phyloP scores from a whole-genome alignment of 352 stramenopile genomes.

The Phytophthora palmivora region DNA sequence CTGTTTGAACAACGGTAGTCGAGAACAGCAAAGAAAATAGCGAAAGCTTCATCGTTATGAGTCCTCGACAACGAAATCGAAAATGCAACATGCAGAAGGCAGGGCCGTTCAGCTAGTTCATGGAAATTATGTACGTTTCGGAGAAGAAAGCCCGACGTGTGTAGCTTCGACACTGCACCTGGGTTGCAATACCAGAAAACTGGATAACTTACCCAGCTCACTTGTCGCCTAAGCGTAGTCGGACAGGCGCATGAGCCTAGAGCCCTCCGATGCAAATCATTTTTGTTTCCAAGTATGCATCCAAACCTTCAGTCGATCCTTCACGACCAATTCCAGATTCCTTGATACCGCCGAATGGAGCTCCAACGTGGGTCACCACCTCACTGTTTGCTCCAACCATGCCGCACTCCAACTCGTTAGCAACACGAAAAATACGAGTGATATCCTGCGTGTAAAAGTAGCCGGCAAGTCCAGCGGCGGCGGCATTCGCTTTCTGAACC shows the following conservation, averaged over 20 bases:
- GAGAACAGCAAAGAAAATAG: slow-evolving; percentile 5
- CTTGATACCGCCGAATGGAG: slow-evolving; percentile 90
- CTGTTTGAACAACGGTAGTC: background rate
- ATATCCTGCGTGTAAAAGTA: slow-evolving; percentile 96
- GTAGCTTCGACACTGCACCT: background rate
- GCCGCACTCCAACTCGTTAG: slow-evolving; percentile 86
- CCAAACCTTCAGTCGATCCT: slow-evolving; percentile 86
- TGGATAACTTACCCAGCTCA: slow-evolving; percentile 6
- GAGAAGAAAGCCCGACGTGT: background rate
- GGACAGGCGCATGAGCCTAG: slow-evolving; percentile 23
- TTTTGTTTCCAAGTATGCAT: slow-evolving; percentile 97
- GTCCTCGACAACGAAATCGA: slow-evolving; percentile 5
- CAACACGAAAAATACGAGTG: slow-evolving; percentile 83
- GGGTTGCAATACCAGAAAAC: slow-evolving; percentile 6
- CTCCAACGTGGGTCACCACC: slow-evolving; percentile 78
- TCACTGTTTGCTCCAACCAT: slow-evolving; percentile 95
- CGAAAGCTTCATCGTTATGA: slow-evolving; percentile 16
- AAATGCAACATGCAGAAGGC: slow-evolving; percentile 13
- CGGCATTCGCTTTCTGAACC: slow-evolving; percentile 93
- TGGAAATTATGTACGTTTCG: slow-evolving; percentile 10
- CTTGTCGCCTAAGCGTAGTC: background rate
- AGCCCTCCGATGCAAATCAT: slow-evolving; percentile 89
- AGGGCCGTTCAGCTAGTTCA: background rate
- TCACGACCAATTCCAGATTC: slow-evolving; percentile 90
- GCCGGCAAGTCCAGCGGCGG: slow-evolving; percentile 85